Evolutionary conservation across 371 early-diverging fungal species (phyloP).

Genomic region (Mortierella sp.): DNA sequence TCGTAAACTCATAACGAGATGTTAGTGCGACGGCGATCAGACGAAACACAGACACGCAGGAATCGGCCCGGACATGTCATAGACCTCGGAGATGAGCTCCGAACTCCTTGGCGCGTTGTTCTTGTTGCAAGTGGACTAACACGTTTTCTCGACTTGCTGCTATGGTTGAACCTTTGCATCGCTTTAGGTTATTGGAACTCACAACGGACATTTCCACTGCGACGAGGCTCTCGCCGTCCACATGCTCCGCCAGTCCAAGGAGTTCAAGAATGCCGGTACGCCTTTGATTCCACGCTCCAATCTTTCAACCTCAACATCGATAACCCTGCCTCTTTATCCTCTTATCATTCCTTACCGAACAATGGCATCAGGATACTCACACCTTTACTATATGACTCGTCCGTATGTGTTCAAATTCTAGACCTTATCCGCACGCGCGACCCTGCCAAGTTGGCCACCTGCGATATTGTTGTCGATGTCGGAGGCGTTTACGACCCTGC

Average conservation of each 20-base stretch:
- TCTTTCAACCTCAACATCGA: too few species aligned
- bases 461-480: slow-evolving; percentile 97
- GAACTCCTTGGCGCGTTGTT: neutral
- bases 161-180: neutral
- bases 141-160: neutral
- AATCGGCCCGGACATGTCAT: neutral
- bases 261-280: slow-evolving; percentile 76
- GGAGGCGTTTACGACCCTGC: slow-evolving; percentile 95
- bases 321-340: too few species aligned
- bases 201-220: slow-evolving; percentile 92
- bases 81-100: slow-evolving; percentile 7
- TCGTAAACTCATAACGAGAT: too few species aligned
- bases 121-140: neutral
- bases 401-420: slow-evolving; percentile 11
- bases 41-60: neutral
- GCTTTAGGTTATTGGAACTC: slow-evolving; percentile 81
- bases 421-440: slow-evolving; percentile 92
- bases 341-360: too few species aligned
- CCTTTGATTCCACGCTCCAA: too few species aligned
- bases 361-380: neutral
- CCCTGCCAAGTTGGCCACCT: slow-evolving; percentile 78
- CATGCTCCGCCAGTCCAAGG: slow-evolving; percentile 82
- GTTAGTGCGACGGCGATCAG: neutral
- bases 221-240: slow-evolving; percentile 97
- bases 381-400: neutral